These are phyloP conservation scores for Fusarium beomiforme DNA, from an alignment of 2,329 filamentous ascomycete genomes.

Conservation along the genomic window DNA sequence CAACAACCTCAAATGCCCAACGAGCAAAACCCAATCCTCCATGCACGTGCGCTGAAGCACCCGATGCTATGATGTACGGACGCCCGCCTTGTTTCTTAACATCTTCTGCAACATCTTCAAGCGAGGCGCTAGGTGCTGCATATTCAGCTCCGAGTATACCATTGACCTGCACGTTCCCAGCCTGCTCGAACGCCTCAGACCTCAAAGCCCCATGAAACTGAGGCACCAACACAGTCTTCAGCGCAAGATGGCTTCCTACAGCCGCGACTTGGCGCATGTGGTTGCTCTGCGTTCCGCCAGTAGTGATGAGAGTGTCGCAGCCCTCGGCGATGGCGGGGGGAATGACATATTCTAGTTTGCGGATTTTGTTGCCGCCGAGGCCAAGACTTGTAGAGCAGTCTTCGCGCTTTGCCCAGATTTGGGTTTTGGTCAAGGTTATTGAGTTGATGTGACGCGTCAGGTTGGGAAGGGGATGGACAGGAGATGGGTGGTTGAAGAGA, in stretches of 20 bases:
- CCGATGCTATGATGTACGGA: neutral
- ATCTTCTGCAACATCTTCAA: neutral
- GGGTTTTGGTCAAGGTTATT: neutral
- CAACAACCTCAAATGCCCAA: neutral
- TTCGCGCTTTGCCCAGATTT: neutral
- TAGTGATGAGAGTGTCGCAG: neutral
- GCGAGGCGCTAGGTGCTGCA: neutral
- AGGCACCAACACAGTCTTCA: neutral
- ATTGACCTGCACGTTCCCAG: neutral
- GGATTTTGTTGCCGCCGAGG: neutral
- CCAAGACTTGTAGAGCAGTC: neutral
- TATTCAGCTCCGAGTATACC: neutral
- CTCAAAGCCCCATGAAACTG: neutral
- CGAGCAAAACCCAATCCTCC: neutral
- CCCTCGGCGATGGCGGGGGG: neutral
- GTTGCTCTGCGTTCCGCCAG: neutral
- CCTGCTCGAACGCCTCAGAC: neutral
- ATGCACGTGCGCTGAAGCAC: neutral
- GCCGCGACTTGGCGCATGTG: neutral
- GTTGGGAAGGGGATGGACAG: neutral
- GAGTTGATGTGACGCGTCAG: neutral
- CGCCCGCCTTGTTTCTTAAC: neutral
- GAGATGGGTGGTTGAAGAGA: neutral
- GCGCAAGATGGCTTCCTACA: neutral
- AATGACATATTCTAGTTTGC: neutral